These are phyloP conservation scores for Nitzschia sp. DNA, from an alignment of 108 stramenopile species.

Conservation along the genomic window DNA sequence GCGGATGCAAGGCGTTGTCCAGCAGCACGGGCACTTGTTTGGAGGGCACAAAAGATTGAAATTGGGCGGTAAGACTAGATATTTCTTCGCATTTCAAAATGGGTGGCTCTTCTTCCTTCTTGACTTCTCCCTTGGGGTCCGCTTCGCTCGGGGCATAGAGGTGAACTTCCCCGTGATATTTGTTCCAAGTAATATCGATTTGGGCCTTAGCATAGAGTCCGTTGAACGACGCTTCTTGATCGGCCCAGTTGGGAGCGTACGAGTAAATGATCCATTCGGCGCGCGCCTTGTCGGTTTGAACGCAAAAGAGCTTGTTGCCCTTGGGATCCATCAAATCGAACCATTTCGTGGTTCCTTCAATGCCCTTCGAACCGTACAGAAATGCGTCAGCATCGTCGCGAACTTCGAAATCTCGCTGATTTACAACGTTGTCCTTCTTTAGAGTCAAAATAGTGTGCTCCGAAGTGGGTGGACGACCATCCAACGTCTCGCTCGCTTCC, in stretches of 20 bases:
- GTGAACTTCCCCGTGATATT: conserved; percentile 19
- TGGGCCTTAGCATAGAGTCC: conserved; percentile 12
- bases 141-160: not conserved
- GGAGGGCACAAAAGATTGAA: conserved; percentile 20
- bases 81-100: conserved; percentile 26
- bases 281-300: conserved; percentile 16
- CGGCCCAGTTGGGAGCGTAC: conserved; percentile 15
- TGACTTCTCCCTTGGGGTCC: conserved; percentile 1
- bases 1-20: conserved; percentile 11
- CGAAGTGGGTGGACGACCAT: conserved; percentile 6
- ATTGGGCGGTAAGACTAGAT: conserved; percentile 19
- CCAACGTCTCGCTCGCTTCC: conserved; percentile 23
- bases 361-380: conserved; percentile 3
- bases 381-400: conserved; percentile 10
- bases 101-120: not conserved
- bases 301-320: conserved; percentile 11
- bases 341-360: conserved; percentile 19
- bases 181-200: conserved; percentile 18
- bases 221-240: conserved; percentile 3
- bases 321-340: conserved; percentile 14
- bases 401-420: conserved; percentile 29
- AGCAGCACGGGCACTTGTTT: not conserved
- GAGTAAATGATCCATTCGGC: conserved; percentile 16
- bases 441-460: conserved; percentile 15
- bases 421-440: conserved; percentile 16